These are phyloP conservation scores for Ottelia alismoides DNA, from an alignment of 106 monocot genomes.

Conservation along the genomic window DNA sequence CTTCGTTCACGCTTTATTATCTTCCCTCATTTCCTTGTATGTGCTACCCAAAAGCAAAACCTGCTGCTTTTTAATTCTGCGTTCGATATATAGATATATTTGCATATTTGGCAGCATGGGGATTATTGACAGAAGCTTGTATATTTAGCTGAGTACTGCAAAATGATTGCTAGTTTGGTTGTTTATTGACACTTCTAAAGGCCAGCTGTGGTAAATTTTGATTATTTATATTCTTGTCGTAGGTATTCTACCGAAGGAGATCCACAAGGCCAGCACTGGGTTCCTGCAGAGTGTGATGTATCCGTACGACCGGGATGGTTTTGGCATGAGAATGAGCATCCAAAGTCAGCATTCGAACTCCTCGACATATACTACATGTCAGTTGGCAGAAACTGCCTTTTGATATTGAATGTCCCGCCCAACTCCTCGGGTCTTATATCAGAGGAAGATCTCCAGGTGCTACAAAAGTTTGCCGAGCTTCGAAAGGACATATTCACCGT, in stretches of 20 bases:
- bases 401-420: slow-evolving; percentile 84
- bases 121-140: too few species aligned
- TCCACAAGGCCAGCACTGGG: slow-evolving; percentile 67
- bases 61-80: too few species aligned
- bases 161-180: too few species aligned
- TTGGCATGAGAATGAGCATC: slow-evolving; percentile 72
- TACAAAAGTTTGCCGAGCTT: slow-evolving; percentile 55
- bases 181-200: too few species aligned
- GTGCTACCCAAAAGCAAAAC: too few species aligned
- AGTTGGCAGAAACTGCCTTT: slow-evolving; percentile 79
- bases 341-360: slow-evolving; percentile 52
- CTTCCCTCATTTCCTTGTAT: too few species aligned
- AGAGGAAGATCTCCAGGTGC: slow-evolving; percentile 78
- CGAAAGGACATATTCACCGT: slow-evolving; percentile 49
- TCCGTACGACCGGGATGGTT: slow-evolving; percentile 95
- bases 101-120: too few species aligned
- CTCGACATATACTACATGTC: slow-evolving; percentile 89
- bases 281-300: slow-evolving; percentile 91
- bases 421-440: slow-evolving; percentile 92
- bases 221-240: background rate
- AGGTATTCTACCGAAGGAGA: slow-evolving; percentile 72
- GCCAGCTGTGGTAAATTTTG: background rate
- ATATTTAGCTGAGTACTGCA: too few species aligned
- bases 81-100: too few species aligned
- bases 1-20: too few species aligned